These are phyloP conservation scores for Zalaria obscura DNA, from an alignment of 2,329 filamentous ascomycete species.

Conservation along the genomic window DNA sequence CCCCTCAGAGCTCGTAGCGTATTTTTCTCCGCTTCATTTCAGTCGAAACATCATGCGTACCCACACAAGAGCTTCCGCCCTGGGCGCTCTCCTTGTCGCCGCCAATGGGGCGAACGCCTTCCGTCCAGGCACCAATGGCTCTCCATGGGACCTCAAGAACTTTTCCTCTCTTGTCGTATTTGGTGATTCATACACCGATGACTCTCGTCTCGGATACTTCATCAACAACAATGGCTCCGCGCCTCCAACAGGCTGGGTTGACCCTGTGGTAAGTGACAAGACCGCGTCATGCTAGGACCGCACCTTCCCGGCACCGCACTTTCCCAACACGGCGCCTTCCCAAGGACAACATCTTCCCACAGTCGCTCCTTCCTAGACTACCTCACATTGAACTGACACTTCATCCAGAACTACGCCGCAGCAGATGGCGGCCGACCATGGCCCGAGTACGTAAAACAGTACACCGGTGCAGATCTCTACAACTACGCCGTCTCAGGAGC, in stretches of 20 bases:
- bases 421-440: slow-evolving; percentile 54
- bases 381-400: no score
- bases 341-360: no score
- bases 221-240: slow-evolving; percentile 39
- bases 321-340: not conserved
- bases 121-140: not conserved
- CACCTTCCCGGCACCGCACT: not conserved
- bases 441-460: slow-evolving; percentile 51
- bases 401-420: slow-evolving; percentile 26
- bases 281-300: not conserved
- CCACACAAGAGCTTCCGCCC: no score
- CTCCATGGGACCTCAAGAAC: slow-evolving; percentile 25
- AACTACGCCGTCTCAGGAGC: slow-evolving; percentile 64
- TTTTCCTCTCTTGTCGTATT: slow-evolving; percentile 55
- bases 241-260: slow-evolving; percentile 47
- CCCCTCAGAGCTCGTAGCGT: no score
- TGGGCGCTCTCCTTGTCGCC: no score
- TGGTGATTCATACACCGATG: slow-evolving; percentile 66
- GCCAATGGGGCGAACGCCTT: no score
- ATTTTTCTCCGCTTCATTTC: no score
- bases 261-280: slow-evolving; percentile 25
- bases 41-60: no score
- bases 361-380: not conserved
- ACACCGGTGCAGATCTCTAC: slow-evolving; percentile 41
- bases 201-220: slow-evolving; percentile 53